Percentiles rank a stretch among this genome's conserved stretches.
Conservation (phyloP, 2,329 filamentous ascomycete genomes). For the Neophaeococcomyces aloes region DNA sequence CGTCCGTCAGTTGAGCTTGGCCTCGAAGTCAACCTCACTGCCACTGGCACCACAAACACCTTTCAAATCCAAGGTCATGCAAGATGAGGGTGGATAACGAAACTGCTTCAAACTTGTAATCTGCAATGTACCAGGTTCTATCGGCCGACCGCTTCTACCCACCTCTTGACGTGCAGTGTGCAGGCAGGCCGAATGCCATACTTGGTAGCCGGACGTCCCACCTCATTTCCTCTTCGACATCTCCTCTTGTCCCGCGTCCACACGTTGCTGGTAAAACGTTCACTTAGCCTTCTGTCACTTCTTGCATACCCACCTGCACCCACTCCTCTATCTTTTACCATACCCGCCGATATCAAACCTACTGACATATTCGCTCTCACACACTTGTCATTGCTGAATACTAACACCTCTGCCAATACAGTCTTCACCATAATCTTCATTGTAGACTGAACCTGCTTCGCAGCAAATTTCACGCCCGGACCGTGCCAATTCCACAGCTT, state of each 20-base stretch:
- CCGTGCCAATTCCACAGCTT: slow-evolving; percentile 1
- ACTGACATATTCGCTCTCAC: too few relatives aligned
- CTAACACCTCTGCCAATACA: not conserved
- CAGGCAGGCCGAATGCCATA: too few relatives aligned
- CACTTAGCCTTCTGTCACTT: too few relatives aligned
- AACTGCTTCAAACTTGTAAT: too few relatives aligned
- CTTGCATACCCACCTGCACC: not conserved
- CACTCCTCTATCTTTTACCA: not conserved
- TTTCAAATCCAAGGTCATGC: not conserved
- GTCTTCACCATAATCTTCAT: not conserved
- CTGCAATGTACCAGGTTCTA: too few relatives aligned
- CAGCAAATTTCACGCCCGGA: slow-evolving; percentile 1
- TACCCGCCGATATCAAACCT: not conserved
- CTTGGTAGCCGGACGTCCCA: too few relatives aligned
- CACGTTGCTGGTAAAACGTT: too few relatives aligned
- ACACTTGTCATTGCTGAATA: not conserved
- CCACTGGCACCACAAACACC: not conserved
- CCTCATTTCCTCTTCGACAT: too few relatives aligned
- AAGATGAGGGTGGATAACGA: too few relatives aligned
- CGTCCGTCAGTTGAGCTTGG: slow-evolving; percentile 2
- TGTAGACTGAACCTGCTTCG: not conserved
- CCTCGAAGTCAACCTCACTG: not conserved
- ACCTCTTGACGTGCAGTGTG: too few relatives aligned
- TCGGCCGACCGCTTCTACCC: too few relatives aligned
- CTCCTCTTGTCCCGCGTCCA: too few relatives aligned